Percentiles rank a stretch among this genome's conserved stretches.
These are phyloP conservation scores for Penicillium vulpinum DNA, from an alignment of 2,329 filamentous ascomycete species.

Conservation along the genomic window DNA sequence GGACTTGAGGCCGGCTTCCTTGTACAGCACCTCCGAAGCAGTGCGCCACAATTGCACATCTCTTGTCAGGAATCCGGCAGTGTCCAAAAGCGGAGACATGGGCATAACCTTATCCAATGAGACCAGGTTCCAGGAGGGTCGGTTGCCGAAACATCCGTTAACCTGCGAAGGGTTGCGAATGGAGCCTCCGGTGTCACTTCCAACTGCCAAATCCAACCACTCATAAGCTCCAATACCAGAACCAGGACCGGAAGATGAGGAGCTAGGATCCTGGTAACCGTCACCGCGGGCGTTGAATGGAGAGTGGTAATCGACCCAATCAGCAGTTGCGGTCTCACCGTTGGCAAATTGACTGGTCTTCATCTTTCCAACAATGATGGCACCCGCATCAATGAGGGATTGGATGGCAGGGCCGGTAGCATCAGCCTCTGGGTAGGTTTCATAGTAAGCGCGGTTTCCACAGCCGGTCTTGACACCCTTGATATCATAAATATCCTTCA, in stretches of 20 bases:
- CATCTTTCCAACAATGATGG: constrained; percentile 44
- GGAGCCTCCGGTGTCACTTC: constrained; percentile 42
- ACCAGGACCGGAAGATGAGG: constrained; percentile 27
- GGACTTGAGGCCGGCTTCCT: constrained; percentile 30
- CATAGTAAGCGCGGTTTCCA: constrained; percentile 61
- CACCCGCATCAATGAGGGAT: constrained; percentile 60
- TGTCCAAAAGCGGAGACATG: constrained; percentile 46
- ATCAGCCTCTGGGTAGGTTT: constrained; percentile 51
- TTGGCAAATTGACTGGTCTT: constrained; percentile 37
- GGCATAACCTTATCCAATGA: constrained; percentile 53
- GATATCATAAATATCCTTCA: constrained; percentile 65
- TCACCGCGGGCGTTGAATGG: constrained; percentile 43
- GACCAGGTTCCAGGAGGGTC: constrained; percentile 45
- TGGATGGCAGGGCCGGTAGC: constrained; percentile 54
- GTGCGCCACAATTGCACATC: constrained; percentile 26
- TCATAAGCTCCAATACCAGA: constrained; percentile 36
- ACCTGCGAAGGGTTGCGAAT: constrained; percentile 52
- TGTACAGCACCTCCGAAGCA: constrained; percentile 49
- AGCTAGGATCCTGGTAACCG: constrained; percentile 35
- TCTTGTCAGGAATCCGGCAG: constrained; percentile 44
- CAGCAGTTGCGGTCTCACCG: constrained; percentile 26
- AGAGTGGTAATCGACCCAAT: constrained; percentile 39
- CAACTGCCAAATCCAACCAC: constrained; percentile 52
- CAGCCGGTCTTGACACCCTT: constrained; percentile 57
- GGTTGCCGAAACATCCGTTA: constrained; percentile 54